phyloP scores from a whole-genome alignment of 2,329 filamentous ascomycete species.

The Rutstroemia sp. region DNA sequence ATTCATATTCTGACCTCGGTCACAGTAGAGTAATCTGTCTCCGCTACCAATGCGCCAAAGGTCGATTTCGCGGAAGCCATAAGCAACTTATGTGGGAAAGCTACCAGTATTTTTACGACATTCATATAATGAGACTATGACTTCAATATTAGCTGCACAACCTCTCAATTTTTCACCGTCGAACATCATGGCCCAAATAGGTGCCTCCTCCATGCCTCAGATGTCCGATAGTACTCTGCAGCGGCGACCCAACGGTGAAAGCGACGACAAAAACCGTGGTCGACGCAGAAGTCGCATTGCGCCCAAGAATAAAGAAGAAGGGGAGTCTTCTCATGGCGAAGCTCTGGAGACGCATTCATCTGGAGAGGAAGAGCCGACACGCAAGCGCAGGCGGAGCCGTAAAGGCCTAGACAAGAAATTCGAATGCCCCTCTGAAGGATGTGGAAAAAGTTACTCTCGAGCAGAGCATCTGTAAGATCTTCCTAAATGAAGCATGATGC shows the following conservation, averaged over 20 bases:
- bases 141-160: constrained; percentile 27
- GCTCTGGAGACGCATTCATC: constrained; percentile 25
- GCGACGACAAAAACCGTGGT: constrained; percentile 26
- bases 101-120: neutral
- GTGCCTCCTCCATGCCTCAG: constrained; percentile 19
- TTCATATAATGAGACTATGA: constrained; percentile 23
- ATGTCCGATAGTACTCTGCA: constrained; percentile 20
- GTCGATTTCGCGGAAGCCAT: neutral
- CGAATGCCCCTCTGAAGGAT: constrained; percentile 77
- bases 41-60: constrained; percentile 6
- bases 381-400: constrained; percentile 61
- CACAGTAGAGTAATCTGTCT: constrained; percentile 5
- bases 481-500: neutral
- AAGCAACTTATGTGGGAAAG: neutral
- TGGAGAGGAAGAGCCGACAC: constrained; percentile 26
- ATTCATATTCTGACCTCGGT: constrained; percentile 9
- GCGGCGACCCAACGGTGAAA: constrained; percentile 18
- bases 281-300: constrained; percentile 26
- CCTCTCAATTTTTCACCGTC: constrained; percentile 21
- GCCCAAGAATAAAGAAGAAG: constrained; percentile 20
- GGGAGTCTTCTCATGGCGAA: constrained; percentile 21
- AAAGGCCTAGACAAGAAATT: constrained; percentile 77
- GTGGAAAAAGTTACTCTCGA: constrained; percentile 92
- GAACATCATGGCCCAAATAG: constrained; percentile 23
- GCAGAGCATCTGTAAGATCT: constrained; percentile 80